phyloP scores from a whole-genome alignment of 148 eudicot species.

The Cornus controversa region DNA sequence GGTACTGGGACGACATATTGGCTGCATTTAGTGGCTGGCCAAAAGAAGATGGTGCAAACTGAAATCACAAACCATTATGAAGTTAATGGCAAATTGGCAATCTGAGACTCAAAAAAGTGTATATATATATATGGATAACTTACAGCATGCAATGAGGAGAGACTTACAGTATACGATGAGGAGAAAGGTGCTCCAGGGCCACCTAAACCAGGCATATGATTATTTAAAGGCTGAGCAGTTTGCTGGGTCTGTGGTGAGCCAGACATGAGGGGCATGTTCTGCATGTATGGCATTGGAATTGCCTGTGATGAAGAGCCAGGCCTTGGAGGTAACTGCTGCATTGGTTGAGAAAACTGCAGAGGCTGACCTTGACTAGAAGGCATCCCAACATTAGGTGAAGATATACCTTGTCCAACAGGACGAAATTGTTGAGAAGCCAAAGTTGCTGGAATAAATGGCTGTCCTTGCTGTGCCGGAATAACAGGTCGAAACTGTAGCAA shows the following conservation, averaged over 20 bases:
- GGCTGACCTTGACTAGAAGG: constrained; percentile 53
- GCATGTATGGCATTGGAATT: too few relatives aligned
- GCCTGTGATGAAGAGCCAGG: too few relatives aligned
- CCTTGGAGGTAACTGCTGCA: constrained; percentile 75
- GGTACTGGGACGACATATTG: constrained; percentile 48
- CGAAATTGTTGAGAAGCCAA: constrained; percentile 54
- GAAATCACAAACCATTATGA: constrained; percentile 14
- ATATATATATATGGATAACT: not conserved
- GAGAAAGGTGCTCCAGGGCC: constrained; percentile 69
- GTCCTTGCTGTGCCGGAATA: constrained; percentile 65
- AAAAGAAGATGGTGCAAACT: constrained; percentile 34
- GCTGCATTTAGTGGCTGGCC: constrained; percentile 35
- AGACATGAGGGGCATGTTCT: too few relatives aligned
- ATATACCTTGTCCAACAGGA: constrained; percentile 52
- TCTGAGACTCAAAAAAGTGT: constrained; percentile 6
- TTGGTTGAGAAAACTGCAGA: constrained; percentile 67
- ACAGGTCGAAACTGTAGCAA: constrained; percentile 65
- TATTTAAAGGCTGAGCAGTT: constrained; percentile 34
- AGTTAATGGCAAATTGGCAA: not conserved
- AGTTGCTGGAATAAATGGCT: constrained; percentile 46
- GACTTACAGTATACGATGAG: constrained; percentile 70
- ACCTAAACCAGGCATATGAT: constrained; percentile 44
- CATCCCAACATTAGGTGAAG: constrained; percentile 34
- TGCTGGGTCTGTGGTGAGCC: constrained; percentile 58
- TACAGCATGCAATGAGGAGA: not conserved